phyloP scores from a whole-genome alignment of 2,329 filamentous ascomycete species.

The Epichloe amarillans region DNA sequence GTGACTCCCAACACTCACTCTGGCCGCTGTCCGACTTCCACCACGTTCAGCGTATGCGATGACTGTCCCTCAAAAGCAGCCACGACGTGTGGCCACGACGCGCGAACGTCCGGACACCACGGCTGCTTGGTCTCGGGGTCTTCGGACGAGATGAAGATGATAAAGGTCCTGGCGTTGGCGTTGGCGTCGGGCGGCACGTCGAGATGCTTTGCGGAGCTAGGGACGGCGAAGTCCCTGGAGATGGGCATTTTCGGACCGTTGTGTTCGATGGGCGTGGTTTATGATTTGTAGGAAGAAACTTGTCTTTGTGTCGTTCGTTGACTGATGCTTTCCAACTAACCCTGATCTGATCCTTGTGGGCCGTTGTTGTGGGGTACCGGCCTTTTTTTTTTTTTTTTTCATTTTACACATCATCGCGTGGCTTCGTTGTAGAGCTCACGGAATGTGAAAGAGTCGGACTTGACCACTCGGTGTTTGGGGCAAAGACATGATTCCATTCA shows the following conservation, averaged over 20 bases:
- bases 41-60: conserved; percentile 14
- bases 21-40: conserved; percentile 21
- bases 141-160: conserved; percentile 23
- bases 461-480: too few species aligned
- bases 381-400: too few species aligned
- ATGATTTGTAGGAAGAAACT: neutral
- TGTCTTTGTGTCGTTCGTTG: neutral
- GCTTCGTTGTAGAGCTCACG: too few species aligned
- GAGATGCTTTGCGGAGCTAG: conserved; percentile 3
- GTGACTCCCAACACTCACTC: conserved; percentile 15
- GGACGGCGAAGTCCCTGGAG: conserved; percentile 1
- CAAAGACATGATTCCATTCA: too few species aligned
- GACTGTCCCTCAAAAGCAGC: conserved; percentile 15
- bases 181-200: neutral
- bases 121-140: conserved; percentile 21
- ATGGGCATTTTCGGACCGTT: conserved; percentile 3
- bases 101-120: conserved; percentile 27
- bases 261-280: too few species aligned
- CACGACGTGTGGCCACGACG: conserved; percentile 19
- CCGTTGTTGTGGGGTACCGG: too few species aligned
- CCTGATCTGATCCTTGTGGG: too few species aligned
- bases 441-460: too few species aligned
- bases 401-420: too few species aligned
- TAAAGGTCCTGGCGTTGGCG: conserved; percentile 10
- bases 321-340: neutral